Evolutionary conservation across 345 rosid species (phyloP), one percentile per base, ranked within the genome.

Genomic region (Hibiscus trionum): DNA sequence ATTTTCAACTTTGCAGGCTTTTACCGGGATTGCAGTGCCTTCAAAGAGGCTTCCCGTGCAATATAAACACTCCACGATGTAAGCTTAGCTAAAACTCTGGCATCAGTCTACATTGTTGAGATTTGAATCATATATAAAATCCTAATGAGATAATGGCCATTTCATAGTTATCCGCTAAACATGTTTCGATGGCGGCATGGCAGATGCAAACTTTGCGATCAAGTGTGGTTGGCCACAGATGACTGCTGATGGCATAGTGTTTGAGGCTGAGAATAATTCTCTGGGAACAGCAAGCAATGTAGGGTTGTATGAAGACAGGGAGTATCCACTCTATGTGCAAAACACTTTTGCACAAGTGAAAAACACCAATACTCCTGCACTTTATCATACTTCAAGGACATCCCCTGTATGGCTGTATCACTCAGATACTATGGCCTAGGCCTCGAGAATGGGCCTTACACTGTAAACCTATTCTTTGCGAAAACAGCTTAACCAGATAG

Each of bases 381-480:
- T 33, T 33, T 84, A 72, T 75, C 77, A 72, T 69, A 72, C 77
- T 31, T 73, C 85, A 61, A 79, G 81, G 73, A 24, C 66, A 31
- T 79, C 83, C 39, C 78, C n/a, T n/a, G n/a, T n/a, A n/a, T n/a
- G n/a, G n/a, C 82, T 27, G 49, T 70, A 59, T 83, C 86, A 53
- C 77, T 83, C 21, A 33, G 37, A 33, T 33, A 33, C 37, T 33
- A 33, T 33, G 37, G 37, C 37, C 37, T 33, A 0, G 37, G 37
- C 37, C 37, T 33, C 37, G 37, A 33, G 37, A 33, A 33, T 33
- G 61, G 72, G 27, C 60, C 10, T 17, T 69, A 83, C 65, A 79
- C 27, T 70, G 70, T 88, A 69, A 80, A 64, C 73, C 21, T 88
- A 72, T 74, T 64, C 26, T 88, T 88, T 75, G 87, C 83, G 63